A percentile compares a stretch with the other conserved stretches of the same genome.
Conservation (phyloP, 2,329 filamentous ascomycete species). For the Colletotrichum truncatum region DNA sequence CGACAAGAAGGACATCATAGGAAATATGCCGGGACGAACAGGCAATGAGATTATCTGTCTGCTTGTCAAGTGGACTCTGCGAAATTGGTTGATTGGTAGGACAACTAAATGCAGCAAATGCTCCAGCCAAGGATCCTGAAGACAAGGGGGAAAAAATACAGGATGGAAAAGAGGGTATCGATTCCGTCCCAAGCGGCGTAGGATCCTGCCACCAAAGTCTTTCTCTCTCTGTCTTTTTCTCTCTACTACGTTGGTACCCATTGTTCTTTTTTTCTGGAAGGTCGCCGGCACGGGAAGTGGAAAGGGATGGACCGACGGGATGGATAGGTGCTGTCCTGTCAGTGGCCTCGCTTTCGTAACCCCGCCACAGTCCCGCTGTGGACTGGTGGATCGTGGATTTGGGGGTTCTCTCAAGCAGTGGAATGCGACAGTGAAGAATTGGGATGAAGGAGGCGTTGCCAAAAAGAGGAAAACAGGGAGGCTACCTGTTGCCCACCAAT, state of each 20-base stretch:
- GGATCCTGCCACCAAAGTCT: neutral
- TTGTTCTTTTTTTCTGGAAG: constrained; percentile 5
- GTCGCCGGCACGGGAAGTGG: constrained; percentile 1
- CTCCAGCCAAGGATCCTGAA: constrained; percentile 4
- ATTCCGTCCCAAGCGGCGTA: neutral
- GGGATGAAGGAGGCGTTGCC: neutral
- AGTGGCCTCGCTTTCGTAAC: constrained; percentile 8
- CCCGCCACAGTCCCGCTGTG: constrained; percentile 3
- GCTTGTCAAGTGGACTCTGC: neutral
- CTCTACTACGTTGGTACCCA: neutral
- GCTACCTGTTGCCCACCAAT: neutral
- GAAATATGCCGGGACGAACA: constrained; percentile 16
- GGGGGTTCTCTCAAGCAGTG: neutral
- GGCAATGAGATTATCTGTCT: neutral
- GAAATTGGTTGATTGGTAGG: neutral
- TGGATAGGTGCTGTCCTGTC: neutral
- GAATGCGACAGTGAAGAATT: neutral
- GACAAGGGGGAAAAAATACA: neutral
- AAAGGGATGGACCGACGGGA: constrained; percentile 6
- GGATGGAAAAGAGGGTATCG: neutral
- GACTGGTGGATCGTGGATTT: neutral
- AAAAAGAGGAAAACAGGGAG: neutral
- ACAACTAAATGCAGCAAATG: constrained; percentile 1
- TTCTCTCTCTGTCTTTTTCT: neutral
- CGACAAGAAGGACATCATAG: neutral